Conservation (phyloP, 1,284 basidiomycete genomes). For the Cutaneotrichosporon spelunceum region DNA sequence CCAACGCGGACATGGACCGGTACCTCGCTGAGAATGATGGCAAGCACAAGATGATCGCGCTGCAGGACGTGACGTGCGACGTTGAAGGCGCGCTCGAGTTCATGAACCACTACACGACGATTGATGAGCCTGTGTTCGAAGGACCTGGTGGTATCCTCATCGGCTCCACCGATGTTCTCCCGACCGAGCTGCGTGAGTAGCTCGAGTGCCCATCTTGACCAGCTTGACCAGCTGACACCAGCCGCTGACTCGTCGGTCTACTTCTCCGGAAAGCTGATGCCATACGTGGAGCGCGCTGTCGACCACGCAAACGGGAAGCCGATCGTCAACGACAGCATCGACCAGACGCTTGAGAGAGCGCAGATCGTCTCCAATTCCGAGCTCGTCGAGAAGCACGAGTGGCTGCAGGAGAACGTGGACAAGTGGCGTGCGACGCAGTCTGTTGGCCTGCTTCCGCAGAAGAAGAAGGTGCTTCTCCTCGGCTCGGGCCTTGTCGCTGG, state of each 20-base stretch:
- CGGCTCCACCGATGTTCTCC: conserved; percentile 85
- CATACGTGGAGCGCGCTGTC: conserved; percentile 61
- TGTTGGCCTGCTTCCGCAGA: conserved; percentile 31
- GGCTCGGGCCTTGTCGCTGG: conserved; percentile 90
- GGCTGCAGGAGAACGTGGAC: conserved; percentile 61
- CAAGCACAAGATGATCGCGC: conserved; percentile 56
- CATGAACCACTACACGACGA: conserved; percentile 67
- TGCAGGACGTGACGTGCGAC: conserved; percentile 85
- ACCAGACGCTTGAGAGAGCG: conserved; percentile 61
- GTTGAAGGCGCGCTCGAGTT: conserved; percentile 80
- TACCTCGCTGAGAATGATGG: conserved; percentile 56
- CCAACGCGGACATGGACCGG: conserved; percentile 60
- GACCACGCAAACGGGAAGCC: conserved; percentile 37
- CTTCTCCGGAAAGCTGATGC: conserved; percentile 65
- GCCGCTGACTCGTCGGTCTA: conserved; percentile 69
- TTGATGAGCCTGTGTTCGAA: conserved; percentile 67
- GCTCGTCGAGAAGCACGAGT: conserved; percentile 59
- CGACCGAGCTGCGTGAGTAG: conserved; percentile 65
- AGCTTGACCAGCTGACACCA: conserved; percentile 11
- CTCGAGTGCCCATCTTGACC: neutral
- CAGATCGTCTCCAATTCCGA: conserved; percentile 65
- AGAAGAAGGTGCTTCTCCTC: conserved; percentile 73
- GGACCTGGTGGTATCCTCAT: conserved; percentile 61
- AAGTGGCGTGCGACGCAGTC: conserved; percentile 42
- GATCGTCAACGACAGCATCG: conserved; percentile 35